Evolutionary conservation across 2,329 filamentous ascomycete species (phyloP), one percentile per base, ranked within the genome.

Genomic region (Zalaria obscura): DNA sequence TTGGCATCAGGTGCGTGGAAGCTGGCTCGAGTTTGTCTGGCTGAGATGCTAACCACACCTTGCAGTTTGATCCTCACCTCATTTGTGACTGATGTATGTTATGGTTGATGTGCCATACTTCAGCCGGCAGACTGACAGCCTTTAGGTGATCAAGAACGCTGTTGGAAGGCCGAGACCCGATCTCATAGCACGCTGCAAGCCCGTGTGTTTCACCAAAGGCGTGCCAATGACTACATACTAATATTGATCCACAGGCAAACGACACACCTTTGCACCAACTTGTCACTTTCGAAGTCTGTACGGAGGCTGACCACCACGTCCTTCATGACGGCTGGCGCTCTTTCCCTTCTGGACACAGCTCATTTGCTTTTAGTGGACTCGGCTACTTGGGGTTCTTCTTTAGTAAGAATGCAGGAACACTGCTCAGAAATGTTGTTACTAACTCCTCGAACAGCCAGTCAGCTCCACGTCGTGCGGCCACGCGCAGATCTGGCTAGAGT

Each of bases 131-230:
- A 28, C 39, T 47, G 25, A 45, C 37, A n/a, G 9, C 4, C 5
- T 11, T 18, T 18, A 53, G 51, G 66, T 89, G 27, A 72, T 96
- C 56, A 98, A 98, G 63, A 94, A 93, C 56, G 74, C 82, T 6
- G 83, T 89, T 26, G 85, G 85, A 5, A 68, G 85, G 7, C 85
- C 87, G 27, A 76, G 89, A 5, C 89, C 89, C 3, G 89, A 96
- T 61, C 66, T 95, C 31, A 75, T 96, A 35, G 78, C 81, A n/a
- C 78, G 91, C 32, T 98, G 91, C 63, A 79, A 83, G 48, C 88
- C 91, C 1, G 64, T 59, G 18, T 18, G 18, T 18, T 18, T 18
- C 18, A 18, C 18, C 18, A 18, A 42, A 58, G 34, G 56, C 55
- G 32, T n/a, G 7, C 31, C 9, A 26, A 18, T 31, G 25, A n/a